These are phyloP conservation scores for Syncephalis plumigaleata DNA, from an alignment of 371 early-diverging fungal species.

Conservation along the genomic window DNA sequence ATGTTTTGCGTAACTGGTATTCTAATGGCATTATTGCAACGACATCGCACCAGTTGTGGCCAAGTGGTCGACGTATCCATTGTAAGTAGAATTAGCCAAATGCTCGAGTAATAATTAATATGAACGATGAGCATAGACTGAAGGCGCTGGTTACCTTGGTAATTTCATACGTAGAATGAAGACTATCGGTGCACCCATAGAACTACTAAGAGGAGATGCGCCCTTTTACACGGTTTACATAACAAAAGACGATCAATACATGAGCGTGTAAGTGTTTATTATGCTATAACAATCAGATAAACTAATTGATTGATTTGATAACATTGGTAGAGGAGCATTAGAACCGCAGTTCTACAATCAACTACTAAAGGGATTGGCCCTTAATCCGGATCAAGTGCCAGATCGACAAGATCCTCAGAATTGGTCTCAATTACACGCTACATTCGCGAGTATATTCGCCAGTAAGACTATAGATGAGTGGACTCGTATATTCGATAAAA, in stretches of 20 bases:
- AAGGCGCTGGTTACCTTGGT: neutral
- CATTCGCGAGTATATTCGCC: slow-evolving; percentile 27
- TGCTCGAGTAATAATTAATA: no score
- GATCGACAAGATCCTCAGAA: slow-evolving; percentile 25
- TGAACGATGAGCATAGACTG: no score
- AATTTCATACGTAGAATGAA: slow-evolving; percentile 30
- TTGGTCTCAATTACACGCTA: slow-evolving; percentile 33
- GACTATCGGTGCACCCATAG: slow-evolving; percentile 36
- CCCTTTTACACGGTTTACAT: slow-evolving; percentile 52
- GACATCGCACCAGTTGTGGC: slow-evolving; percentile 40
- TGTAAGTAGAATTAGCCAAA: slow-evolving; percentile 23
- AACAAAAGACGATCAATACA: slow-evolving; percentile 44
- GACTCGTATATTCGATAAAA: slow-evolving; percentile 37
- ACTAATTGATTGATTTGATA: slow-evolving; percentile 1
- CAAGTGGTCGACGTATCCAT: slow-evolving; percentile 54
- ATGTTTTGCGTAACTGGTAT: slow-evolving; percentile 51
- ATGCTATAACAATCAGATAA: neutral
- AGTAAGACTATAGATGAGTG: slow-evolving; percentile 46
- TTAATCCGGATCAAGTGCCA: slow-evolving; percentile 21
- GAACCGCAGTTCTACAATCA: slow-evolving; percentile 48
- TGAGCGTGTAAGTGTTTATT: slow-evolving; percentile 34
- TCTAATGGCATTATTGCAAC: slow-evolving; percentile 40
- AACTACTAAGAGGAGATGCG: slow-evolving; percentile 39
- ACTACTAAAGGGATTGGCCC: slow-evolving; percentile 29
- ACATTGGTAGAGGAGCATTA: slow-evolving; percentile 45